A percentile compares a stretch with the other conserved stretches of the same genome.
Evolutionary conservation across 169 alveolate genomes (phyloP).

Genomic region (Cystoisospora suis): DNA sequence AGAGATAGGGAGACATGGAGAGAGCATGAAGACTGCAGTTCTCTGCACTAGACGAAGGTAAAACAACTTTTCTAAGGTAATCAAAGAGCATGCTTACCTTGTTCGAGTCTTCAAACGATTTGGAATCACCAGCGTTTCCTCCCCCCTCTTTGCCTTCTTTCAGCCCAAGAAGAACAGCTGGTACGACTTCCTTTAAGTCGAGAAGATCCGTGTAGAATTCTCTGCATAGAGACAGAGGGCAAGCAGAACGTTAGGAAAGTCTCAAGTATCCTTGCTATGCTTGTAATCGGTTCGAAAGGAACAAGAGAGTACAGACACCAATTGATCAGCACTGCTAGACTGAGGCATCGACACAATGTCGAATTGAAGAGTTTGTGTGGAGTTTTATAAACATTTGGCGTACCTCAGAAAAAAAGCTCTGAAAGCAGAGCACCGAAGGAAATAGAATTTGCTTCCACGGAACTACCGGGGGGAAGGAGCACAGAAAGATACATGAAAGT

Average conservation of each 20-base stretch:
- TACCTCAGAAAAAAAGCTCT: no score
- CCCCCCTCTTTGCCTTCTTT: not conserved
- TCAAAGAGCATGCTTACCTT: not conserved
- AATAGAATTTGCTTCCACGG: no score
- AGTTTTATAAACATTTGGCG: no score
- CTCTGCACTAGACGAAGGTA: not conserved
- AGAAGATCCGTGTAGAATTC: slow-evolving; percentile 41
- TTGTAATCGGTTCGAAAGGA: not conserved
- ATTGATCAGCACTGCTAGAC: no score
- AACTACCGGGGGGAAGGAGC: no score
- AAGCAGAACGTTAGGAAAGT: not conserved
- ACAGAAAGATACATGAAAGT: no score
- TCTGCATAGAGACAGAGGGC: not conserved
- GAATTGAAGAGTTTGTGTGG: no score
- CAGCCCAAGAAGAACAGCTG: slow-evolving; percentile 35
- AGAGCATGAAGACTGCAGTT: no score
- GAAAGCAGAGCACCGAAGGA: no score
- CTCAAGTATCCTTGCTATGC: not conserved
- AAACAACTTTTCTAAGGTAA: not conserved
- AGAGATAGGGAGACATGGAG: no score
- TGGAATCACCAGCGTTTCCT: not conserved
- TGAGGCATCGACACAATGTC: no score
- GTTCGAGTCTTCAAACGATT: not conserved
- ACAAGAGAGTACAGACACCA: not conserved
- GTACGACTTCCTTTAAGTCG: slow-evolving; percentile 22